phyloP scores from a whole-genome alignment of 139 green algal species.

The Haematococcus lacustris region DNA sequence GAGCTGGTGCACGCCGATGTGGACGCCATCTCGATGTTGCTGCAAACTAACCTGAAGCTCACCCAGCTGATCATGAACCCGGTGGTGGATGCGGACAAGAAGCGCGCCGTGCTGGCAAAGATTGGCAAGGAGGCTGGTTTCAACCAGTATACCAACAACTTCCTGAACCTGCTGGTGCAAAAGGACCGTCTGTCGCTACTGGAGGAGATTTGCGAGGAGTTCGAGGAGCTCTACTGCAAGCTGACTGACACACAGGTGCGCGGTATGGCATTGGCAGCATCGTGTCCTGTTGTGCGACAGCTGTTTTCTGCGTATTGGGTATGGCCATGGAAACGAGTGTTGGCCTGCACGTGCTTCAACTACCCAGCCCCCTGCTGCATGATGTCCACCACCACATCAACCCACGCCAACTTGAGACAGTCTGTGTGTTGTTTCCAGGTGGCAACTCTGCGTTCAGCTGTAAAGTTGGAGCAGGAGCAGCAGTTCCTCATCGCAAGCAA shows the following conservation, averaged over 20 bases:
- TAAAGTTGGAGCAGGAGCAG: conserved; percentile 98
- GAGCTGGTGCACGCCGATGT: conserved; percentile 83
- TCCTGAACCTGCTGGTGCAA: conserved; percentile 92
- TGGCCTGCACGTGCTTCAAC: too few relatives aligned
- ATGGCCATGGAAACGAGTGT: too few relatives aligned
- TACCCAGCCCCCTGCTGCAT: too few relatives aligned
- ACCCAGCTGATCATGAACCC: conserved; percentile 83
- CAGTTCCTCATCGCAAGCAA: conserved; percentile 99
- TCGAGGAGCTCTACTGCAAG: conserved; percentile 91
- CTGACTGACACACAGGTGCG: conserved; percentile 92
- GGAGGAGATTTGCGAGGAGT: conserved; percentile 80
- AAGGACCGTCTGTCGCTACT: conserved; percentile 77
- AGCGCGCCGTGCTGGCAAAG: conserved; percentile 80
- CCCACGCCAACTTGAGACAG: too few relatives aligned
- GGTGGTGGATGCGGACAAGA: conserved; percentile 69
- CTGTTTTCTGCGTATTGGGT: too few relatives aligned
- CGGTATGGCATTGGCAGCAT: too few relatives aligned
- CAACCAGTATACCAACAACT: conserved; percentile 68
- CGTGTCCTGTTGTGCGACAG: too few relatives aligned
- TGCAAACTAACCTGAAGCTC: conserved; percentile 66
- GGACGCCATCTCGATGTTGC: conserved; percentile 49
- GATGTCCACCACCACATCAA: too few relatives aligned
- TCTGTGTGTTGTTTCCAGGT: conserved; percentile 71
- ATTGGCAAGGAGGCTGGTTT: conserved; percentile 74
- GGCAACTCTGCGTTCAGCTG: conserved; percentile 82